Evolutionary conservation across 805 yeast species (phyloP).

Genomic region (Yamadazyma philogaea): DNA sequence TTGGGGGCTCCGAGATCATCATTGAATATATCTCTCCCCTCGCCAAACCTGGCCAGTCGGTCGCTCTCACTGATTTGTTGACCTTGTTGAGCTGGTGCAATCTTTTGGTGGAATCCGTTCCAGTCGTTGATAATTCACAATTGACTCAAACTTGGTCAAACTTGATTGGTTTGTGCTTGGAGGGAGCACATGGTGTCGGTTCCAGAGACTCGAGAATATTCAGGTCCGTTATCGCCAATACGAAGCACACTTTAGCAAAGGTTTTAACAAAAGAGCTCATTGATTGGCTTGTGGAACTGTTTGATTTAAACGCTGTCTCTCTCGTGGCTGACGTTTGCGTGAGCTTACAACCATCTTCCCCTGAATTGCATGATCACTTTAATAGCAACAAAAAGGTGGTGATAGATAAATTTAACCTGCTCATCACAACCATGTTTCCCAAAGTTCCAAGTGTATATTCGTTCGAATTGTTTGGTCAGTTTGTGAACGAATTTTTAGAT

Average conservation of each 20-base stretch:
- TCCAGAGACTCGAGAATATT: constrained; percentile 17
- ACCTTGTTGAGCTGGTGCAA: constrained; percentile 55
- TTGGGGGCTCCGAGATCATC: constrained; percentile 37
- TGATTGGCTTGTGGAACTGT: constrained; percentile 6
- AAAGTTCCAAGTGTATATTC: constrained; percentile 41
- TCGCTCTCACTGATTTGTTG: constrained; percentile 56
- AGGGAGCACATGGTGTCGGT: constrained; percentile 14
- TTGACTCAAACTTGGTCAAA: not conserved
- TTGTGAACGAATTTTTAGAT: constrained; percentile 41
- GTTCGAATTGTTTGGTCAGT: constrained; percentile 40
- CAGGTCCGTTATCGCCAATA: constrained; percentile 27
- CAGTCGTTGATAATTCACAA: not conserved
- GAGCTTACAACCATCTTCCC: constrained; percentile 16
- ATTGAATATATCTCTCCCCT: constrained; percentile 34
- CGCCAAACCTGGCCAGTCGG: constrained; percentile 12
- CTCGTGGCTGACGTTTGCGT: constrained; percentile 9
- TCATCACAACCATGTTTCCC: constrained; percentile 3
- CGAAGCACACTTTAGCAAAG: constrained; percentile 18
- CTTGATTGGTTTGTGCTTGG: constrained; percentile 7
- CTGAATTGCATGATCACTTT: constrained; percentile 11
- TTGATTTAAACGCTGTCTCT: constrained; percentile 11
- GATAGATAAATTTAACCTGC: not conserved
- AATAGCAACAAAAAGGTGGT: not conserved
- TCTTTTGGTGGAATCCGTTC: constrained; percentile 1
- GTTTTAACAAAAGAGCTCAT: constrained; percentile 3